Evolutionary conservation across 2,329 filamentous ascomycete species (phyloP).

Genomic region (Monosporascus ibericus): DNA sequence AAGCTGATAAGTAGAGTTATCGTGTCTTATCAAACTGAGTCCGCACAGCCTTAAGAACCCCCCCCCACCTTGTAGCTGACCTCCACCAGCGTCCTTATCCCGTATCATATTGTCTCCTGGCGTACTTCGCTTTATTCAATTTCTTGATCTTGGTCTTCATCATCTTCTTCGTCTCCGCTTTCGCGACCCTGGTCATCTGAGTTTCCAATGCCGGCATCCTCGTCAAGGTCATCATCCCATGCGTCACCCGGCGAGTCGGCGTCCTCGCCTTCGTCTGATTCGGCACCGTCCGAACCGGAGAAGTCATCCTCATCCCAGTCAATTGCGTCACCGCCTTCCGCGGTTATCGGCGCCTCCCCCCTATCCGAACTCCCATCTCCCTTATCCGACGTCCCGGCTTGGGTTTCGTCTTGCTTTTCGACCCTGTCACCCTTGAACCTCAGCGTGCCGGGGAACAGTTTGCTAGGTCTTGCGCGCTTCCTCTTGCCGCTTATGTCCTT

Average conservation of each 20-base stretch:
- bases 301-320: constrained; percentile 18
- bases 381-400: not conserved
- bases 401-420: not conserved
- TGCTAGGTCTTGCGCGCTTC: not conserved
- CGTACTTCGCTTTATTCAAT: constrained; percentile 8
- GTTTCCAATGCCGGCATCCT: constrained; percentile 18
- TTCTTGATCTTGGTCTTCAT: constrained; percentile 15
- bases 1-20: too few relatives aligned
- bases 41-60: not conserved
- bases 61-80: constrained; percentile 2
- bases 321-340: constrained; percentile 10
- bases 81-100: constrained; percentile 11
- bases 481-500: constrained; percentile 15
- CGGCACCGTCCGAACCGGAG: constrained; percentile 13
- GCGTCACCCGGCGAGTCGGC: constrained; percentile 17
- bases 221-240: constrained; percentile 23
- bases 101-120: constrained; percentile 5
- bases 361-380: not conserved
- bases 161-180: constrained; percentile 23
- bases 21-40: not conserved
- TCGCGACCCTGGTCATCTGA: constrained; percentile 1
- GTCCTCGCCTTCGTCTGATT: constrained; percentile 15
- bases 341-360: not conserved
- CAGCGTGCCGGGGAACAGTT: not conserved
- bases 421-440: not conserved